phyloP scores from a whole-genome alignment of 1,139 yeast species.

The Blastobotrys persicus region DNA sequence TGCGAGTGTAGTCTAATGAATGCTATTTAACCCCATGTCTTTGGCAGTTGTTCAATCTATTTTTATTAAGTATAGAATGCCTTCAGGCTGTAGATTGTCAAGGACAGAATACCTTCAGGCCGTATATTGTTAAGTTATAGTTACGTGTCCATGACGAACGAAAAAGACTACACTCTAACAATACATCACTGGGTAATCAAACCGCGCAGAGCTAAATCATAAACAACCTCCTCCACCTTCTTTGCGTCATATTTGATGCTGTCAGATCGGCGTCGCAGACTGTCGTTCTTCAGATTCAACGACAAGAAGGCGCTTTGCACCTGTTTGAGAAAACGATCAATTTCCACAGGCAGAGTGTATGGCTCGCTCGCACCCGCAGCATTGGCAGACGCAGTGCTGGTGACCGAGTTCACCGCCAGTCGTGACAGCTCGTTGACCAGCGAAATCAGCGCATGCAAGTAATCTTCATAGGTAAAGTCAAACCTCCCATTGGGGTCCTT shows the following conservation, averaged over 20 bases:
- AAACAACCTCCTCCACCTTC: slow-evolving; percentile 38
- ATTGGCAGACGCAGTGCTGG: slow-evolving; percentile 25
- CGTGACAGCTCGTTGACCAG: slow-evolving; percentile 34
- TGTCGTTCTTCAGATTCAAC: slow-evolving; percentile 37
- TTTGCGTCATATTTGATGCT: slow-evolving; percentile 38
- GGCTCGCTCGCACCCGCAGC: slow-evolving; percentile 15
- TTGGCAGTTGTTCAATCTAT: too few species aligned
- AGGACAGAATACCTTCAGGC: too few species aligned
- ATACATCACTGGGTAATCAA: slow-evolving; percentile 15
- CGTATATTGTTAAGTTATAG: too few species aligned
- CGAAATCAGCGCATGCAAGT: slow-evolving; percentile 33
- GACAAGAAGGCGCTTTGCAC: slow-evolving; percentile 34
- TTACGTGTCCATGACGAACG: too few species aligned
- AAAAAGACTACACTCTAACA: too few species aligned
- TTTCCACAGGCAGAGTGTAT: slow-evolving; percentile 18
- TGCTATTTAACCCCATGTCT: too few species aligned
- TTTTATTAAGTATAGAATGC: too few species aligned
- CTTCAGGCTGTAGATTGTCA: too few species aligned
- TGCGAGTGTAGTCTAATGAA: too few species aligned
- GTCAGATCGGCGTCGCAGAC: slow-evolving; percentile 35
- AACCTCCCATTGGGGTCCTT: slow-evolving; percentile 16
- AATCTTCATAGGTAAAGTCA: slow-evolving; percentile 33
- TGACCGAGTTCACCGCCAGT: slow-evolving; percentile 35
- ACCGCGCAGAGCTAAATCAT: slow-evolving; percentile 34
- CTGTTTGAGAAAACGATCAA: slow-evolving; percentile 31